Evolutionary conservation across 768 basidiomycete genomes (phyloP), one percentile per base, ranked within the genome.

Genomic region (Lactarius vividus): DNA sequence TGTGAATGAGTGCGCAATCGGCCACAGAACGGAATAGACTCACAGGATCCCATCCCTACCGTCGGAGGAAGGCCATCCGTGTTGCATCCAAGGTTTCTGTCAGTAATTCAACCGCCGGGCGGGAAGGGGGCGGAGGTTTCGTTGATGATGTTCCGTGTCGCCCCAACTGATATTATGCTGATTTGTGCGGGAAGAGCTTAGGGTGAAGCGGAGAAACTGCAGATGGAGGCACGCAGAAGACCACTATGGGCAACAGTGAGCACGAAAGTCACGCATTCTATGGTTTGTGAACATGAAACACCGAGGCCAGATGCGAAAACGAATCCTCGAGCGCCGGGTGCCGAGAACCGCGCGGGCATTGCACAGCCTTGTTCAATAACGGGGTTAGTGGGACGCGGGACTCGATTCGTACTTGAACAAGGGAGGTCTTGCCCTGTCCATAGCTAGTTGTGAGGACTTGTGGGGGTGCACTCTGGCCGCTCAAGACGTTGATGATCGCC

Each of bases 241-340:
- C 26, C 75, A 71, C 35, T 37, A 79, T 15, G 78, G 75, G 62
- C 77, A 78, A 16, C 73, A 3, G 76, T 74, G 2, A 74, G 73
- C 15, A 77, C 62, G 70, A 78, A 79, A 29, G 63, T 73, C 18
- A 62, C 71, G 73, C 77, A 77, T 16, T 54, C 31, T 11, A 60
- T 57, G 55, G 65, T 52, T 60, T 75, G 73, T 8, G 71, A 70
- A 26, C 77, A 77, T 15, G 73, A 74, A 52, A 78, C 77, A 33
- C 75, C 77, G 63, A 78, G 76, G 35, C 78, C 79, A 8, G 79
- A 78, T 0, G 76, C 73, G 73, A 77, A 78, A 20, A 80, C 35
- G 67, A 64, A 79, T 72, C 28, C 77, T 77, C 35, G 35, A 11
- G 35, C 35, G 11, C 46, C 75, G 74, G 13, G 77, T 75, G 49